These are phyloP conservation scores for Spathaspora hagerdaliae DNA, from an alignment of 805 yeast genomes.

Conservation along the genomic window DNA sequence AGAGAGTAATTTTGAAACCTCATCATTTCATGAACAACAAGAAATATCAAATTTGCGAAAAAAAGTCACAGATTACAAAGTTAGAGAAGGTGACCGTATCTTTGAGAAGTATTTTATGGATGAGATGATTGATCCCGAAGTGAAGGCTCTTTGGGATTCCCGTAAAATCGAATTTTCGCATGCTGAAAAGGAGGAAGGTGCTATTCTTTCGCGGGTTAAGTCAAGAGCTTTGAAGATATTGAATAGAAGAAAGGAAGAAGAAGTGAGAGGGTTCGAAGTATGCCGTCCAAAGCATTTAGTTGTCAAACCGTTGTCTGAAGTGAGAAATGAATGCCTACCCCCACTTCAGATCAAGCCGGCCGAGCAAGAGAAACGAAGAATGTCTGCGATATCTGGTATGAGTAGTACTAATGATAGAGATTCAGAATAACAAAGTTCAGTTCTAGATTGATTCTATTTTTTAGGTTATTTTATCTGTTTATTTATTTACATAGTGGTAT, in stretches of 20 bases:
- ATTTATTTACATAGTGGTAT: too few species aligned
- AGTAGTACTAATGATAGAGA: too few species aligned
- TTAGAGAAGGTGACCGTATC: conserved; percentile 57
- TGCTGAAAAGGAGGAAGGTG: too few species aligned
- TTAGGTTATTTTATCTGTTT: too few species aligned
- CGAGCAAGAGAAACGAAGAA: too few species aligned
- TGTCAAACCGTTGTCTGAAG: conserved; percentile 15
- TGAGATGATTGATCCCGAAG: conserved; percentile 47
- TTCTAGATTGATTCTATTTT: too few species aligned
- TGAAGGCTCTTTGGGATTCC: conserved; percentile 48
- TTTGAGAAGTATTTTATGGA: conserved; percentile 37
- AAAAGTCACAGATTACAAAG: conserved; percentile 46
- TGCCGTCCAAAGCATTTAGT: conserved; percentile 31
- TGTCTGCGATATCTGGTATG: too few species aligned
- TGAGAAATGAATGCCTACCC: too few species aligned
- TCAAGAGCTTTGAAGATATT: neutral
- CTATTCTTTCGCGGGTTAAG: too few species aligned
- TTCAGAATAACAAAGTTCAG: too few species aligned
- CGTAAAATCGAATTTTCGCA: conserved; percentile 20
- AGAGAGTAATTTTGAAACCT: neutral
- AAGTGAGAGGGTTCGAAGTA: conserved; percentile 27
- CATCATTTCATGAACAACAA: conserved; percentile 16
- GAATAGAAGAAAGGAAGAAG: neutral
- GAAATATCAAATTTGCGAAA: conserved; percentile 13
- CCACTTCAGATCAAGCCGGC: too few species aligned